Evolutionary conservation across 345 rosid species (phyloP).

Genomic region (Aurinia saxatilis): DNA sequence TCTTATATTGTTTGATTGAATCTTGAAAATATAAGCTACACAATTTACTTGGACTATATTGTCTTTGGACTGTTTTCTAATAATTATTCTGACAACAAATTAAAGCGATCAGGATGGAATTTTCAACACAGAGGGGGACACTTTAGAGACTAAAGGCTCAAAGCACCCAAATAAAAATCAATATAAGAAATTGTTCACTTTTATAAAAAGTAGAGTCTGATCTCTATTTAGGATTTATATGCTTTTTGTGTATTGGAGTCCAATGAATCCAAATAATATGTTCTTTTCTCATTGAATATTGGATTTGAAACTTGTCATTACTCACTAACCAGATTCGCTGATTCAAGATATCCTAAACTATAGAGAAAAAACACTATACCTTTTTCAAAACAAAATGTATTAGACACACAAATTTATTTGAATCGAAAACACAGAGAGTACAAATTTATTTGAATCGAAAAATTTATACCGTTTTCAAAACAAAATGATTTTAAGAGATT

Average conservation of each 20-base stretch:
- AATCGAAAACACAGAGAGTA: no score
- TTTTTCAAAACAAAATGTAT: no score
- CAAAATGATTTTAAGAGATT: neutral
- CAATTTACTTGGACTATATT: neutral
- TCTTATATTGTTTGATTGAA: neutral
- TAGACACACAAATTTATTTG: no score
- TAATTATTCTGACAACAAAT: neutral
- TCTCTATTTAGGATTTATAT: neutral
- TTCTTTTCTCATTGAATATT: neutral
- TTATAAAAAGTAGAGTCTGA: constrained; percentile 3
- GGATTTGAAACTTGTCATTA: neutral
- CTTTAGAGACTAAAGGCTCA: neutral
- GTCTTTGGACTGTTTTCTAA: neutral
- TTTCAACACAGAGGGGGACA: constrained; percentile 5
- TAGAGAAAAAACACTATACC: neutral
- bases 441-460: no score
- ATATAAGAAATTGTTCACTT: neutral
- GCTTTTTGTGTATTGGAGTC: neutral
- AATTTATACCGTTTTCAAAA: neutral
- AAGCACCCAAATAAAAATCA: neutral
- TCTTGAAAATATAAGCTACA: neutral
- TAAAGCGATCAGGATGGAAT: neutral
- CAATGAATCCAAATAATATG: neutral
- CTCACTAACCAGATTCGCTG: constrained; percentile 6
- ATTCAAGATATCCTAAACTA: no score